These are phyloP conservation scores for Aureobasidium sp. DNA, from an alignment of 2,329 filamentous ascomycete genomes.

Conservation along the genomic window DNA sequence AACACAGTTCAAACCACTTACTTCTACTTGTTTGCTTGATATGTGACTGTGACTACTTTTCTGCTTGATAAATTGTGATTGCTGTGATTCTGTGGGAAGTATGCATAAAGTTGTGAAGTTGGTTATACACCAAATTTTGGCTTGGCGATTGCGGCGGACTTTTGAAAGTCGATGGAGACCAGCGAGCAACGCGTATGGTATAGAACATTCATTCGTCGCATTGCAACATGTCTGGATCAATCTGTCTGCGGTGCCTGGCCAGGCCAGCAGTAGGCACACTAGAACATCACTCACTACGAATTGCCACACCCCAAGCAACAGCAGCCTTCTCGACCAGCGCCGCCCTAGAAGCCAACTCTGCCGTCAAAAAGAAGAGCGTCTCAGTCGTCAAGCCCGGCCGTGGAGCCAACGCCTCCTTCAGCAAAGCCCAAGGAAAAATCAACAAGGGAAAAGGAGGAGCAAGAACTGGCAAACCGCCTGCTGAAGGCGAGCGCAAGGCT, in stretches of 20 bases:
- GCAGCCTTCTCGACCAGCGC: slow-evolving; percentile 27
- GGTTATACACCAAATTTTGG: too few relatives aligned
- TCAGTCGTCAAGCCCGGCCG: slow-evolving; percentile 14
- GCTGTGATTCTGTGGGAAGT: too few relatives aligned
- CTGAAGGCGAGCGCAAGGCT: slow-evolving; percentile 74
- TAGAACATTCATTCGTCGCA: background rate
- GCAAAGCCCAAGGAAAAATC: slow-evolving; percentile 18
- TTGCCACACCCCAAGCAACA: slow-evolving; percentile 10
- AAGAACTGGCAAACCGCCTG: slow-evolving; percentile 20
- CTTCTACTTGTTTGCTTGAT: background rate
- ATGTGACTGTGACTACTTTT: too few relatives aligned
- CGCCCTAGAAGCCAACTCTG: slow-evolving; percentile 18
- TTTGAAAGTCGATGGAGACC: background rate
- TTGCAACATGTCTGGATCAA: slow-evolving; percentile 18
- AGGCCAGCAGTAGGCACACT: slow-evolving; percentile 10
- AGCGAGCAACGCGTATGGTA: background rate
- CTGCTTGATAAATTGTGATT: too few relatives aligned
- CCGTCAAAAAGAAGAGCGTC: slow-evolving; percentile 23
- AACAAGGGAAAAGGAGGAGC: slow-evolving; percentile 19
- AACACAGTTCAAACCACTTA: background rate
- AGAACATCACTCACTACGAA: slow-evolving; percentile 9
- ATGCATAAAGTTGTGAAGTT: background rate
- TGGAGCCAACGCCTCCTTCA: slow-evolving; percentile 1
- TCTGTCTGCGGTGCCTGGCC: slow-evolving; percentile 18
- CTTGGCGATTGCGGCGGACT: background rate